Base-by-base conservation (phyloP, 1,139 yeast species). In the Meyerozyma guilliermondii region DNA sequence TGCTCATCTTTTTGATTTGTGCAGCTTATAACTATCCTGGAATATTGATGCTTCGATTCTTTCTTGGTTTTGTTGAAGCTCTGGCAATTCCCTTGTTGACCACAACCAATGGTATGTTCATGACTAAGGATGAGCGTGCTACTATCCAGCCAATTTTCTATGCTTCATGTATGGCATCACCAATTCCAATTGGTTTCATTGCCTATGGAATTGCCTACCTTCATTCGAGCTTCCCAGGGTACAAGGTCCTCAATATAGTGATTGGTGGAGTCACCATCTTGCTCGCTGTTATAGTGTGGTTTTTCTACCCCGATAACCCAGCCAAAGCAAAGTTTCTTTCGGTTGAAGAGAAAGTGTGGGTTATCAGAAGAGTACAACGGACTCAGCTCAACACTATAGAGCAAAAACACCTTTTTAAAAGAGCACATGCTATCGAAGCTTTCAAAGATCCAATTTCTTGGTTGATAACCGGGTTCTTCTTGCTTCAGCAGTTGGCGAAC, bases 371-470 rank as follows among this genome's bases (percentile, higher is more conserved):
- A 44, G 74, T 74, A 7, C 57, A 58, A 41, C 49, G 55, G n/a
- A 55, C 73, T 2, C 63, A 74, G 16, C 64, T 64, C 44, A 53
- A 74, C 4, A 57, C 79, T 4, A 70, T 74, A 40, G 76, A 71
- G 47, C 76, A 71, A 47, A 72, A 68, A 40, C 16, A 29, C 5
- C 48, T 48, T 11, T 69, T 74, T 52, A 75, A 74, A 51, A 66
- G 56, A 46, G 48, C 61, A 30, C 80, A 76, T 49, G 59, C 68
- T 16, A 46, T 59, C 18, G 80, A 76, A 53, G 68, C 75, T 2
- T 41, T 75, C 6, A 69, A 54, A 42, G 81, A 76, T 50, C 74
- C 74, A 13, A 59, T 74, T 31, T 60, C 79, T 4, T 76, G 78
- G 76, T 53, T 71, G 11, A 67, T 74, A 51, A 62, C 59, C 30